These are phyloP conservation scores for Boletus semigastroideus DNA, from an alignment of 1,284 basidiomycete genomes.

Conservation along the genomic window DNA sequence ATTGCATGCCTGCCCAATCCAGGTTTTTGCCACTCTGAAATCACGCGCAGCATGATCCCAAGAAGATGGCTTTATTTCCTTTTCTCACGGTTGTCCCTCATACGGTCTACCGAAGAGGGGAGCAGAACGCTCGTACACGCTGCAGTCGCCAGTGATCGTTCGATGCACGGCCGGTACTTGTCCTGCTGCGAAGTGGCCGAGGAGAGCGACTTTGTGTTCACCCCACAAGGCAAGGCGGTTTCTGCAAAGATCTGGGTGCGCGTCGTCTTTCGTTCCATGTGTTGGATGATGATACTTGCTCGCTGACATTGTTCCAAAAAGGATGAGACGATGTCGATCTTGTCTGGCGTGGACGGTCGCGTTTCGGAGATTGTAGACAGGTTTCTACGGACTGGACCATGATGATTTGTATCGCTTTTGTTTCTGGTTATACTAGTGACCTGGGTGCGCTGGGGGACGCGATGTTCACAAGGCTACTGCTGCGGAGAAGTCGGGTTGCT, in stretches of 20 bases:
- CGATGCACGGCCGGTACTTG: constrained; percentile 29
- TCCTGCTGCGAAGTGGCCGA: constrained; percentile 16
- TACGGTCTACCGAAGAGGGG: constrained; percentile 24
- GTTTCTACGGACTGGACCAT: constrained; percentile 1
- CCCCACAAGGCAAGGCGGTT: constrained; percentile 17
- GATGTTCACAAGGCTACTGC: no score
- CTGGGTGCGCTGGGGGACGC: no score
- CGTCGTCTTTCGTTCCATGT: no score
- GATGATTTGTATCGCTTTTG: no score
- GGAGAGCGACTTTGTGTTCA: constrained; percentile 23
- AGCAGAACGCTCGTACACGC: constrained; percentile 27
- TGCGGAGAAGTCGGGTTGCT: no score
- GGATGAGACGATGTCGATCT: constrained; percentile 34
- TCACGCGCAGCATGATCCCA: constrained; percentile 15
- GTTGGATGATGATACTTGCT: neutral
- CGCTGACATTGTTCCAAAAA: constrained; percentile 8
- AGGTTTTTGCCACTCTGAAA: constrained; percentile 29
- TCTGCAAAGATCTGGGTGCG: constrained; percentile 21
- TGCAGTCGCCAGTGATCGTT: constrained; percentile 17
- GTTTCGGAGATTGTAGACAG: constrained; percentile 18
- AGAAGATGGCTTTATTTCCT: neutral
- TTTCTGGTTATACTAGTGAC: no score
- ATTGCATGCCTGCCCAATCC: constrained; percentile 32
- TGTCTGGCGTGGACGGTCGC: constrained; percentile 26
- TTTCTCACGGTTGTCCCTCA: neutral